Evolutionary conservation across 2,329 filamentous ascomycete species (phyloP), one percentile per base, ranked within the genome.

Genomic region (Cryphonectria naterciae): DNA sequence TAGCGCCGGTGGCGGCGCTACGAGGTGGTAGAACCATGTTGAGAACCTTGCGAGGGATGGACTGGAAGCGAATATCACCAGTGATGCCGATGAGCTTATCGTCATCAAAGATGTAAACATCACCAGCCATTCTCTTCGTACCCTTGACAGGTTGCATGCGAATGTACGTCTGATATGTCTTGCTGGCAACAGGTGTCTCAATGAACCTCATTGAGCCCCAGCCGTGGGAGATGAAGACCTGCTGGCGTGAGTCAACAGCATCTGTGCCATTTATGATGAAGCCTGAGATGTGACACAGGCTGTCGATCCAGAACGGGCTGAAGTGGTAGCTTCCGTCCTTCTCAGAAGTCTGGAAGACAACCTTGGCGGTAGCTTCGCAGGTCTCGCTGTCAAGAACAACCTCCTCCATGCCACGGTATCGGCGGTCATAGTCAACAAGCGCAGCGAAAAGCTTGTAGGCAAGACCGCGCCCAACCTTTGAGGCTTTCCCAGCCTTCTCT

Each of bases 401-500:
- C 68, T 88, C 86, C 54, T 89, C 83, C 81, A 90, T 89, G 35
- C 87, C 88, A 67, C 82, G 83, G 77, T 87, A 91, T 52, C 82
- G 82, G 11, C 77, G 78, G 22, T 83, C 81, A 73, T 89, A 91
- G 75, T 89, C 86, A 7, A 90, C 88, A 0, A 90, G 79, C 58
- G 86, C 84, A 15, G 79, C 76, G 75, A 89, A 88, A 0, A 89
- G 86, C 81, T 94, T 95, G 86, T 96, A 96, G 19, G 91, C 91
- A 82, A 94, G 88, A 46, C 91, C 91, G 37, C 91, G 89, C 65
- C 91, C 88, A 73, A 94, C 87, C 81, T 92, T 92, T 78, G 92
- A 91, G 39, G 91, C 91, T 69, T 87, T 86, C 54, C 92, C 92
- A 46, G 84, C 85, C 75, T 87, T 82, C 69, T 92, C 90, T 71